Percentiles rank a stretch among this genome's conserved stretches.
Evolutionary conservation across 1,139 yeast species (phyloP).

Genomic region (Yamadazyma friedrichii): DNA sequence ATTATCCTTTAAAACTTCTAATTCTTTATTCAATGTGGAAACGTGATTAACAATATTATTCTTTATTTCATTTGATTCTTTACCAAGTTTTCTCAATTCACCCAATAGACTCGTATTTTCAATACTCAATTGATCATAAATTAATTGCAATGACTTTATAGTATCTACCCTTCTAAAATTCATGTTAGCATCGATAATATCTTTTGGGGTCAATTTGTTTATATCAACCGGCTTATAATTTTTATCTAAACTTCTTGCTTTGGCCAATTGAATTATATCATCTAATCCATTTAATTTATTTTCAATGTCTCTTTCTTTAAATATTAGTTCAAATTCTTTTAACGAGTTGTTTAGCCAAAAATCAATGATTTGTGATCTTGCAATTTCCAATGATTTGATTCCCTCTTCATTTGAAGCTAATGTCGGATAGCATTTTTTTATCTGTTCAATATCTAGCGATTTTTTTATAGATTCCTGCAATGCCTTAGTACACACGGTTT

Average conservation of each 20-base stretch:
- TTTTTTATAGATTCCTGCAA: conserved; percentile 62
- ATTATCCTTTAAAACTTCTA: conserved; percentile 26
- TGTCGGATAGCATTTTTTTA: conserved; percentile 66
- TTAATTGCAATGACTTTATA: conserved; percentile 31
- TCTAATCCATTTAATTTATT: conserved; percentile 64
- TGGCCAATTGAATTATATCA: conserved; percentile 58
- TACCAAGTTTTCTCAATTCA: conserved; percentile 22
- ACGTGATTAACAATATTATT: conserved; percentile 24
- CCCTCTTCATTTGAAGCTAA: conserved; percentile 54
- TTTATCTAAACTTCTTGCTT: conserved; percentile 23
- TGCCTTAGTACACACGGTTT: conserved; percentile 62
- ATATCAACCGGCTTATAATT: conserved; percentile 25
- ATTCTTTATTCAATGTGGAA: conserved; percentile 25
- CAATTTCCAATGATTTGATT: conserved; percentile 48
- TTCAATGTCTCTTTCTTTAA: conserved; percentile 59
- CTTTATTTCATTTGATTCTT: conserved; percentile 23
- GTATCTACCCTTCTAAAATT: conserved; percentile 24
- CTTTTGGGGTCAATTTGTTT: conserved; percentile 32
- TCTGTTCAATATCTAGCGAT: conserved; percentile 57
- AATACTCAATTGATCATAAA: conserved; percentile 34
- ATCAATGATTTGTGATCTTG: conserved; percentile 58
- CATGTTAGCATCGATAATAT: conserved; percentile 34
- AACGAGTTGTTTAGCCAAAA: conserved; percentile 61
- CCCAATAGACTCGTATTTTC: conserved; percentile 35
- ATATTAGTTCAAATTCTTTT: conserved; percentile 66